Base-by-base conservation (phyloP, 73 alveolate genomes). In the Loxodes magnus region DNA sequence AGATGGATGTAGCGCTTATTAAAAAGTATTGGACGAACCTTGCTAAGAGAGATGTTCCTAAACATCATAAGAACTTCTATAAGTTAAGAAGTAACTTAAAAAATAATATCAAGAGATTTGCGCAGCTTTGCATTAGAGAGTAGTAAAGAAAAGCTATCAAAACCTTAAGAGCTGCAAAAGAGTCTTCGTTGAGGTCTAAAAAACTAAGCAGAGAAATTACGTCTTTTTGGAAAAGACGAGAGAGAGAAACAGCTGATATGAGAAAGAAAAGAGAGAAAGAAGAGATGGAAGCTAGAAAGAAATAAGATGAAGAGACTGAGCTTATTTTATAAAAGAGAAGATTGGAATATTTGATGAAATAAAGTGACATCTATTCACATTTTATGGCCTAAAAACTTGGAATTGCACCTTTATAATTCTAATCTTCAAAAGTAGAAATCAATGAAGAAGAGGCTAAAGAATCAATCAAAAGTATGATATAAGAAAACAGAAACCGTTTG, bases 331-430 rank as follows among this genome's bases (percentile, higher is more conserved):
- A 89, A 61, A 81, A 91, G 81, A 93, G 87, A 82, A 81, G 97
- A 74, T 73, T 93, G 56, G 99, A 93, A 58, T 93, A 77, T 61
- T 62, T 93, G 46, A 82, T 93, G 94, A 83, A 84, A 54, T 87
- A 93, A 71, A 77, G 95, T 60, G 99, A 93, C 54, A 82, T 93
- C 34, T 93, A 93, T 67, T 77, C 98, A 15, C 90, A 86, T 57
- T 89, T 93, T 74, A 93, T 93, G 99, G 89, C 96, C n/a, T 66
- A 89, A 49, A 90, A 93, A 63, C 71, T 93, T 39, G 99, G 99
- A 20, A 74, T 86, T 2, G 81, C 82, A 20, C 93, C 89, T 27
- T 86, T 78, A 26, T 61, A 63, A 33, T 61, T 81, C 15, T 57
- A 43, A 31, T 25, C 56, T 52, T 46, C 58, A 67, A 65, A 51